Evolutionary conservation across 305 asterid species (phyloP), one percentile per base, ranked within the genome.

Genomic region (Coffea humblotiana): DNA sequence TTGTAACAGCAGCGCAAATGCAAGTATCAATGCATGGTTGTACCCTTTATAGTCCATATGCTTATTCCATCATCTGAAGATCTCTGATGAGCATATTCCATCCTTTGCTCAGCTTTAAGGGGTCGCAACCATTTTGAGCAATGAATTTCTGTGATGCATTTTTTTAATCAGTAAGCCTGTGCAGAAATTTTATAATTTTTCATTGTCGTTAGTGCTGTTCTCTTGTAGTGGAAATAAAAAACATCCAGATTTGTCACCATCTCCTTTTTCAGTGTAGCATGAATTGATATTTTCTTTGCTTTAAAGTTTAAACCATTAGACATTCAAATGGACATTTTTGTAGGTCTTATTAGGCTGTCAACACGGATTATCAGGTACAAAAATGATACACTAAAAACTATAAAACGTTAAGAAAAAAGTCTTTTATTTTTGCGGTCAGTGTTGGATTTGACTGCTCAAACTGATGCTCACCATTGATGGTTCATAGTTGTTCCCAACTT

Each of bases 51-150:
- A 25, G 83, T 37, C 47, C 58, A 25, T 25, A 11, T 49, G 69
- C 82, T 79, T 66, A 13, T 79, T 35, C 27, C 21, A 8, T 21
- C 51, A 61, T 29, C 48, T 15, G n/a, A 63, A 72, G 14, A 54
- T 48, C 64, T 35, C 49, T 61, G 78, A 72, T 72, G 64, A 73
- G 78, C 70, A 80, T 43, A 27, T 58, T 61, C 47, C 49, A 64
- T 74, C 73, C 45, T 79, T 60, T 60, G 12, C 67, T 73, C 54
- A 21, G 8, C 14, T 61, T 47, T 7, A 47, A 72, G 18, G 67
- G 74, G 60, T 71, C 52, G 65, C 77, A n/a, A 58, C 77, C 72
- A 71, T 78, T 78, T 78, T 23, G 29, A 72, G 68, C 49, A 51
- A 71, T 72, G 78, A n/a, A 47, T 27, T 32, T n/a, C 47, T 73